Evolutionary conservation across 768 basidiomycete genomes (phyloP).

Genomic region (Kwoniella botswanensis): DNA sequence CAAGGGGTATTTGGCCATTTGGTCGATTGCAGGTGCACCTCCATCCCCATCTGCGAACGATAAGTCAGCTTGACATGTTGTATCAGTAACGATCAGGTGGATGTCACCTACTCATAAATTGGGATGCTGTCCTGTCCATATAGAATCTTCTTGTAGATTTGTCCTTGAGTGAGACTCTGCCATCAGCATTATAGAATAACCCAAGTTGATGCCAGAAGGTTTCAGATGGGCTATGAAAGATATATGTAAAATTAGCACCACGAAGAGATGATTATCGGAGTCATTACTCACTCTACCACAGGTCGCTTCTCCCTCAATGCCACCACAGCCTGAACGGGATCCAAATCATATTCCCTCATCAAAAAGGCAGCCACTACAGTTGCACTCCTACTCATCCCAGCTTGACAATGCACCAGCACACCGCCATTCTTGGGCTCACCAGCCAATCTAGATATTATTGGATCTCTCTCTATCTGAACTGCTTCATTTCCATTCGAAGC

Average conservation of each 20-base stretch:
- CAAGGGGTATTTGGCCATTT: conserved; percentile 76
- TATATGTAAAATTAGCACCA: no score
- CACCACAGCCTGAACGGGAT: conserved; percentile 69
- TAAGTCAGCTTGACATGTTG: neutral
- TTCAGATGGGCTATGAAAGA: conserved; percentile 72
- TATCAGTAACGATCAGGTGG: neutral
- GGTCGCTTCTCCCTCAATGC: conserved; percentile 72
- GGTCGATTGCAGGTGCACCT: conserved; percentile 67
- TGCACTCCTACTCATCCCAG: conserved; percentile 86
- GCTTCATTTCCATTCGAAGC: conserved; percentile 63
- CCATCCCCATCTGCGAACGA: conserved; percentile 69
- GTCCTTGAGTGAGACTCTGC: conserved; percentile 69
- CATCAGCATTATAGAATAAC: conserved; percentile 75
- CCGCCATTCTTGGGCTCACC: conserved; percentile 59
- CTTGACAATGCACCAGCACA: conserved; percentile 88
- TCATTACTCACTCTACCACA: conserved; percentile 67
- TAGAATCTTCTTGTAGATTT: conserved; percentile 81
- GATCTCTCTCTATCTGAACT: conserved; percentile 62
- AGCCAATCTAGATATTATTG: conserved; percentile 16
- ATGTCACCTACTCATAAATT: conserved; percentile 73
- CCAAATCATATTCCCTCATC: conserved; percentile 72
- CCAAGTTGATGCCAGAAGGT: conserved; percentile 81
- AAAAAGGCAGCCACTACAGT: conserved; percentile 87
- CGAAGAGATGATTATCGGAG: no score
- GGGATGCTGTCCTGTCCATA: conserved; percentile 72